Percentiles rank a stretch among this genome's conserved stretches.
These are phyloP conservation scores for Podospora anserina DNA, from an alignment of 495 filamentous ascomycete species.

Conservation along the genomic window DNA sequence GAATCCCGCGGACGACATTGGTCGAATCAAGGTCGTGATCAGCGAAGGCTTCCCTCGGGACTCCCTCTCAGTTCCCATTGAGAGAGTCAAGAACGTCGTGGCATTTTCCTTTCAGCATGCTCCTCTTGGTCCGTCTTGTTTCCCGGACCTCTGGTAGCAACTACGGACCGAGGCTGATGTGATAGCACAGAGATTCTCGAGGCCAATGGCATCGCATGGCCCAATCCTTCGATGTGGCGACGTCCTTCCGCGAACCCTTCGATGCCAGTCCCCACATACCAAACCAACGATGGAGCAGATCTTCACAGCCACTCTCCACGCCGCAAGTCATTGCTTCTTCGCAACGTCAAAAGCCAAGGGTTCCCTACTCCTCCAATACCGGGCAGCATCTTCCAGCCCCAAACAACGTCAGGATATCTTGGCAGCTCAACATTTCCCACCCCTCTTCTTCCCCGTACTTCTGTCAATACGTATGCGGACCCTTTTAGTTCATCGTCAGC, in stretches of 20 bases:
- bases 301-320: conserved; percentile 47
- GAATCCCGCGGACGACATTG: conserved; percentile 67
- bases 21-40: conserved; percentile 74
- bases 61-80: conserved; percentile 53
- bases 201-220: conserved; percentile 75
- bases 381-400: conserved; percentile 17
- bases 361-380: conserved; percentile 12
- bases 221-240: conserved; percentile 70
- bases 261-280: conserved; percentile 39
- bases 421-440: conserved; percentile 16
- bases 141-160: not conserved
- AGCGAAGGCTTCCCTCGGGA: conserved; percentile 65
- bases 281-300: conserved; percentile 39
- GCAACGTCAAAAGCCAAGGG: conserved; percentile 19
- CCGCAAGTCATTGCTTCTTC: conserved; percentile 17
- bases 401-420: conserved; percentile 21
- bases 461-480: conserved; percentile 29
- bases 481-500: conserved; percentile 36
- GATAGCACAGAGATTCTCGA: conserved; percentile 62
- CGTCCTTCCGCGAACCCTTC: conserved; percentile 39
- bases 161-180: conserved; percentile 6
- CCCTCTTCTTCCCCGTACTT: conserved; percentile 26
- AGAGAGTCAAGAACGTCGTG: conserved; percentile 69
- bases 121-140: conserved; percentile 59
- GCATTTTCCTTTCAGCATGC: conserved; percentile 86